Conservation (phyloP, 108 stramenopile species). For the Cylindrotheca closterium region DNA sequence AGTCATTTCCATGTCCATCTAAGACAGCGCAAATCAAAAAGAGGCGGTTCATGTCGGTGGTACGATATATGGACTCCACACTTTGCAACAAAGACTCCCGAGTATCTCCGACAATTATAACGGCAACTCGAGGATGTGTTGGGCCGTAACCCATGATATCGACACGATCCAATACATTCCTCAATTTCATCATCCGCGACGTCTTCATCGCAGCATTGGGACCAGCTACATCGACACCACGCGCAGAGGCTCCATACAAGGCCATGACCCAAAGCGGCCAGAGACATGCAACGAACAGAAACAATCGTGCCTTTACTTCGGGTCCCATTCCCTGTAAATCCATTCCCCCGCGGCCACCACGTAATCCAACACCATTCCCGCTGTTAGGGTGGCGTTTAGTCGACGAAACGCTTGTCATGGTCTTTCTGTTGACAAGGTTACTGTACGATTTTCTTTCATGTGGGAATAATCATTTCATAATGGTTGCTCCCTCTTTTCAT, state of each 20-base stretch:
- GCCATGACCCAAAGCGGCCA: constrained; percentile 54
- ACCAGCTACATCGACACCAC: neutral
- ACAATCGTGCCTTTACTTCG: constrained; percentile 18
- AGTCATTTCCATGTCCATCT: constrained; percentile 39
- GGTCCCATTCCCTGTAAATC: neutral
- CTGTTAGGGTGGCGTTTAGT: neutral
- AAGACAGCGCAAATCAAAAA: constrained; percentile 65
- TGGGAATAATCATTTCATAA: too few relatives aligned
- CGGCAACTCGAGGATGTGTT: constrained; percentile 67
- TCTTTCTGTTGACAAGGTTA: too few relatives aligned
- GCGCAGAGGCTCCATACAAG: constrained; percentile 32
- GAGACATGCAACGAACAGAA: constrained; percentile 44
- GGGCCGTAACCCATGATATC: constrained; percentile 82
- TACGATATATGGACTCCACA: constrained; percentile 41
- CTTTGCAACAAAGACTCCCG: constrained; percentile 6
- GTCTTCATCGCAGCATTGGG: neutral
- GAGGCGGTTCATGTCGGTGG: constrained; percentile 70
- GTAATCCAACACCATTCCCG: neutral
- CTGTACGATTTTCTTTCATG: too few relatives aligned
- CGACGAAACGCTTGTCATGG: neutral
- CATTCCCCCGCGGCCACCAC: too few relatives aligned
- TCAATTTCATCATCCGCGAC: constrained; percentile 21
- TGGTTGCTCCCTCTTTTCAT: too few relatives aligned
- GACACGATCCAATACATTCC: constrained; percentile 57
- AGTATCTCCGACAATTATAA: constrained; percentile 56